A percentile compares a stretch with the other conserved stretches of the same genome.
These are phyloP conservation scores for Suhomyces ambrosiae DNA, from an alignment of 1,139 yeast species.

Conservation along the genomic window DNA sequence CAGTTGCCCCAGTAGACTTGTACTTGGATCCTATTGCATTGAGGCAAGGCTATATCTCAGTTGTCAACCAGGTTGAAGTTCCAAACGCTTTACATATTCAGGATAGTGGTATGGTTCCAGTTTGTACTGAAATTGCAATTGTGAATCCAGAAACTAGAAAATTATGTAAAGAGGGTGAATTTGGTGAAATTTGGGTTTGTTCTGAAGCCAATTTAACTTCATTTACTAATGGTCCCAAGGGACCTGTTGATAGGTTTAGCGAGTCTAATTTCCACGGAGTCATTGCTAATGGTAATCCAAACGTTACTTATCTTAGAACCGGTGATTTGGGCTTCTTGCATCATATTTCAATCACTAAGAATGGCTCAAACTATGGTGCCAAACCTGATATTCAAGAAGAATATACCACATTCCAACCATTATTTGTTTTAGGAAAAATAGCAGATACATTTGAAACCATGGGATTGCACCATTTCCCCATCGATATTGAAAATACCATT, in stretches of 20 bases:
- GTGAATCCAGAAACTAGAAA: conserved; percentile 89
- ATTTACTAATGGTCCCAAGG: conserved; percentile 60
- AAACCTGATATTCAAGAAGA: conserved; percentile 26
- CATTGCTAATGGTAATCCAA: conserved; percentile 62
- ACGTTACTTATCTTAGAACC: conserved; percentile 73
- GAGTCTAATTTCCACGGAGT: conserved; percentile 55
- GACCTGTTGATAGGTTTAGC: conserved; percentile 44
- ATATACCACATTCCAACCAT: conserved; percentile 63
- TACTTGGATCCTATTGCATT: conserved; percentile 87
- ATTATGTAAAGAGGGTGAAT: conserved; percentile 88
- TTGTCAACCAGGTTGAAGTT: conserved; percentile 71
- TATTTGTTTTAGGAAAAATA: conserved; percentile 83
- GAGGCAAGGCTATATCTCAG: conserved; percentile 81
- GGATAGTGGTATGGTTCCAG: conserved; percentile 96
- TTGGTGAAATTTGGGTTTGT: conserved; percentile 96
- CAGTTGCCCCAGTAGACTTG: conserved; percentile 84
- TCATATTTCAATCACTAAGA: conserved; percentile 56
- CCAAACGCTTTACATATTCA: conserved; percentile 76
- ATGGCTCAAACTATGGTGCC: conserved; percentile 41
- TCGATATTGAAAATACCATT: conserved; percentile 77
- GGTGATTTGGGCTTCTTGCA: conserved; percentile 95
- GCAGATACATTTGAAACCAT: conserved; percentile 88
- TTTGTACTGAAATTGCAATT: conserved; percentile 89
- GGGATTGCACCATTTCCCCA: conserved; percentile 90
- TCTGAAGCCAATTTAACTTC: conserved; percentile 78